Evolutionary conservation across 176 grass and related monocot species (phyloP).

Genomic region (Elaeis guineensis): DNA sequence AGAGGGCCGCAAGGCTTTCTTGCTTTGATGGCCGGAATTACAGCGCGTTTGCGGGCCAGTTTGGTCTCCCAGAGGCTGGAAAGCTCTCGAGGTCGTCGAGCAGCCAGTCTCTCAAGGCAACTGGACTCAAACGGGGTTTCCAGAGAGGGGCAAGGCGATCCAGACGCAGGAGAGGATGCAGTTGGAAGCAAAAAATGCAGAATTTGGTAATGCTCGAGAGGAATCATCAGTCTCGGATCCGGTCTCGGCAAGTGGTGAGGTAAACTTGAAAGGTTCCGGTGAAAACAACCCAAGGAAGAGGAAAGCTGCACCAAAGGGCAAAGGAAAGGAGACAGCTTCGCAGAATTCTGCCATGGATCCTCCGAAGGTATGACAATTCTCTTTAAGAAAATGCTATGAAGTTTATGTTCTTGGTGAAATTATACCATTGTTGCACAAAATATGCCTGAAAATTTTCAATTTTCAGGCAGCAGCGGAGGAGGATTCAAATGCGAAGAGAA

Average conservation of each 20-base stretch:
- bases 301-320: slow-evolving; percentile 70
- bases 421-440: no score
- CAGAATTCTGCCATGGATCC: slow-evolving; percentile 39
- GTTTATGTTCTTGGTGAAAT: no score
- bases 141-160: slow-evolving; percentile 11
- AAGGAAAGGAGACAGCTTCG: slow-evolving; percentile 49
- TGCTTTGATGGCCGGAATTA: slow-evolving; percentile 46
- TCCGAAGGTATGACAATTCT: slow-evolving; percentile 41
- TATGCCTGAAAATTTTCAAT: no score
- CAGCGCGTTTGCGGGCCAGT: slow-evolving; percentile 21
- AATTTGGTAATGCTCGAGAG: slow-evolving; percentile 35
- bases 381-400: no score
- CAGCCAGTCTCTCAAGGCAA: slow-evolving; percentile 14
- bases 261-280: slow-evolving; percentile 32
- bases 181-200: slow-evolving; percentile 23
- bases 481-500: slow-evolving; percentile 45
- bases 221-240: slow-evolving; percentile 91
- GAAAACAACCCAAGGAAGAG: slow-evolving; percentile 70
- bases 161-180: slow-evolving; percentile 11
- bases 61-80: slow-evolving; percentile 36
- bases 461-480: slow-evolving; percentile 42
- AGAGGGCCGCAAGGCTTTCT: slow-evolving; percentile 59
- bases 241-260: slow-evolving; percentile 38
- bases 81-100: slow-evolving; percentile 35
- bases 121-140: background rate